These are phyloP conservation scores for Pseudopyrenochaeta lycopersici DNA, from an alignment of 2,329 filamentous ascomycete genomes.

Conservation along the genomic window DNA sequence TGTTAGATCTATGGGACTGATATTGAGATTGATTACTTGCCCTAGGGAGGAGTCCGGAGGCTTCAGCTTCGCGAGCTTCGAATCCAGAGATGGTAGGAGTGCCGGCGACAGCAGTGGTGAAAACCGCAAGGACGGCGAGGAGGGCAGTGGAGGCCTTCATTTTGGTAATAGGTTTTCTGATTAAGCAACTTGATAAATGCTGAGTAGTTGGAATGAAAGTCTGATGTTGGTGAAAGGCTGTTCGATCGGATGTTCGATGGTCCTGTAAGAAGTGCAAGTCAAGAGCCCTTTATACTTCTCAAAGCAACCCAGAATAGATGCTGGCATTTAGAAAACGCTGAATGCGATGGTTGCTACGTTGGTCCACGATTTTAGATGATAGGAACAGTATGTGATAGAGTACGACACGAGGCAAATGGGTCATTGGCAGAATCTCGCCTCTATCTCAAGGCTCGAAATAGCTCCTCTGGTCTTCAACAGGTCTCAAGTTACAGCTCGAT, in stretches of 20 bases:
- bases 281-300: no score
- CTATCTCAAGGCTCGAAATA: background rate
- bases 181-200: background rate
- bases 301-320: no score
- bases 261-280: no score
- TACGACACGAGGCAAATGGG: background rate
- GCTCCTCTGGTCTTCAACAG: background rate
- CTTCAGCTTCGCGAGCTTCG: constrained; percentile 7
- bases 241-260: background rate
- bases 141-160: constrained; percentile 3
- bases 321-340: no score
- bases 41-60: constrained; percentile 3
- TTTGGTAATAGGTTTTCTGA: background rate
- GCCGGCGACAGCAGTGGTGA: background rate
- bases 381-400: background rate
- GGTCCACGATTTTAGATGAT: background rate
- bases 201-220: background rate
- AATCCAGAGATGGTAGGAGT: background rate
- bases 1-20: background rate
- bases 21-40: background rate
- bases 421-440: background rate
- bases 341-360: background rate
- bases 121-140: background rate
- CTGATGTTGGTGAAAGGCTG: background rate
- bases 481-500: no score